These are phyloP conservation scores for Euphorbia corollata DNA, from an alignment of 441 rosid species.

Conservation along the genomic window DNA sequence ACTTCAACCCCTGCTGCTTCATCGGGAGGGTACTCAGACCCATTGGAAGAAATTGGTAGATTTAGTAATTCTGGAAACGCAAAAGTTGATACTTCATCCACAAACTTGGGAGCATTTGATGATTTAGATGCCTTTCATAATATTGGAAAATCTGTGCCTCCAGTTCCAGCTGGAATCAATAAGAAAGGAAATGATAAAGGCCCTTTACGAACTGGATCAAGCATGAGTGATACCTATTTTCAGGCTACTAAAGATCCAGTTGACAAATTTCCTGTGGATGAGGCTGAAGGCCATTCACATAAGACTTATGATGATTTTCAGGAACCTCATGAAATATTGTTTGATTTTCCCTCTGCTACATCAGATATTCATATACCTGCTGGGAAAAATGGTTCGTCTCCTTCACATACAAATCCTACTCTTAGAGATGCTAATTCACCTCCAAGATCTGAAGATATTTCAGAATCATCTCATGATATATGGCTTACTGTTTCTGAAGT, in stretches of 20 bases:
- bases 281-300: conserved; percentile 29
- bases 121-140: conserved; percentile 57
- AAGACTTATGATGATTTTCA: conserved; percentile 36
- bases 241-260: conserved; percentile 34
- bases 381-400: conserved; percentile 37
- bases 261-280: conserved; percentile 34
- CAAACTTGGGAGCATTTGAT: conserved; percentile 42
- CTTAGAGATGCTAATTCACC: conserved; percentile 38
- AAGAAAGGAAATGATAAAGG: conserved; percentile 38
- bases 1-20: conserved; percentile 38
- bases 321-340: conserved; percentile 36
- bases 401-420: conserved; percentile 32
- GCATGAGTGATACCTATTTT: conserved; percentile 32
- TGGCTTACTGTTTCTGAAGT: conserved; percentile 95
- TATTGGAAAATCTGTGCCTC: conserved; percentile 51
- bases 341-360: conserved; percentile 40
- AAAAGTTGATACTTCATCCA: conserved; percentile 40
- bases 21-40: conserved; percentile 45
- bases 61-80: conserved; percentile 39
- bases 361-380: conserved; percentile 30
- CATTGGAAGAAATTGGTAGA: conserved; percentile 51
- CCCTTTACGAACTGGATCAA: conserved; percentile 36
- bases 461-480: conserved; percentile 53
- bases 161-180: conserved; percentile 34
- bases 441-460: conserved; percentile 38